Evolutionary conservation across 1,139 yeast species (phyloP), one percentile per base, ranked within the genome.

Genomic region (Hemisphaericaspora xylofermentans): DNA sequence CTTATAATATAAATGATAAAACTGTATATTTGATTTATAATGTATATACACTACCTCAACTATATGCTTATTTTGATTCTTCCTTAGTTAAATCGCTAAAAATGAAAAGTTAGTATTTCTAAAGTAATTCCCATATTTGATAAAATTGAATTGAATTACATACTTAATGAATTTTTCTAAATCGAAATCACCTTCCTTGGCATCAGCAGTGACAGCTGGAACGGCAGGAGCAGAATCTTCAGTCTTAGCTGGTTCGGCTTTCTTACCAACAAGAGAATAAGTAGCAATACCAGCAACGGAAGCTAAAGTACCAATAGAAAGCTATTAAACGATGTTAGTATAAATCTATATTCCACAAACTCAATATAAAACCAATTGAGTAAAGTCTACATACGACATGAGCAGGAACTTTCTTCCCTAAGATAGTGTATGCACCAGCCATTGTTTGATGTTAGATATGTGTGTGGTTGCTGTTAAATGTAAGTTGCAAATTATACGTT

Each of bases 401-500:
- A 41, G 88, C 70, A 45, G 79, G 84, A 47, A 82, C 83, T 54
- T 76, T 76, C 61, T 62, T 80, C 41, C 88, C 88, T 35, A 82
- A 69, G 50, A 82, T 77, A 44, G 74, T 73, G 61, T 82, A 82
- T 51, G 80, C 76, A 43, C 80, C 72, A 57, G 77, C 84, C 88
- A 82, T 82, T 41, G 29, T 56, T 14, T 29, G 33, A 16, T 4
- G 5, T n/a, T 13, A 13, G n/a, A n/a, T 29, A 8, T 8, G 17
- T 31, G 13, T 13, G 19, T 15, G 18, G 14, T 12, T 29, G 22
- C 16, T 15, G 18, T 14, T 27, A 12, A 13, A 14, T 18, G 27
- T 28, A 22, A 22, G 28, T 25, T n/a, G 35, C 32, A 29, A 17
- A 10, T 16, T 16, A 9, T 9, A 9, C 6, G 21, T 29, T 21